Percentiles rank a stretch among this genome's conserved stretches.
phyloP scores from a whole-genome alignment of 331 rosid genomes.

The Malus hybrid region DNA sequence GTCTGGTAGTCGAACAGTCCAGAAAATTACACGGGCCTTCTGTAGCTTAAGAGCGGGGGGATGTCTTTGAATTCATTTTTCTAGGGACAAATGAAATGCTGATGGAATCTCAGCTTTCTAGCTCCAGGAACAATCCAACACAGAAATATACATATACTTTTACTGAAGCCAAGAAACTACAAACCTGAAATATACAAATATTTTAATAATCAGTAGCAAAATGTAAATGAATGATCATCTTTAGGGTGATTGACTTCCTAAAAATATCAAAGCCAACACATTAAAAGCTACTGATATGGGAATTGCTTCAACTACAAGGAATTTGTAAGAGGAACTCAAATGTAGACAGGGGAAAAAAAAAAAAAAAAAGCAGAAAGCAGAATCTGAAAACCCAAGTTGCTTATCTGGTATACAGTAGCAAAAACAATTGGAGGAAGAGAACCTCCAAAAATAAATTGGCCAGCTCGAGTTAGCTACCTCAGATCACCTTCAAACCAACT shows the following conservation, averaged over 20 bases:
- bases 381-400: conserved; percentile 3
- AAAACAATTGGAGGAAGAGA: not conserved
- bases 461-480: not conserved
- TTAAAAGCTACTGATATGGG: not conserved
- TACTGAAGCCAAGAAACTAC: not conserved
- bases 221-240: not conserved
- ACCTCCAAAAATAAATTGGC: conserved; percentile 3
- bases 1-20: not conserved
- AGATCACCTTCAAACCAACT: not conserved
- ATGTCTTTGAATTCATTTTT: not conserved
- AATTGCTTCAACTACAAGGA: not conserved
- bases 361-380: not conserved
- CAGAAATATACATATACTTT: not conserved
- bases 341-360: not conserved
- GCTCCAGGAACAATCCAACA: not conserved
- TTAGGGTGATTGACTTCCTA: not conserved
- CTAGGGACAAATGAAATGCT: too few relatives aligned
- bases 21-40: not conserved
- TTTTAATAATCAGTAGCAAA: not conserved
- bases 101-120: too few relatives aligned
- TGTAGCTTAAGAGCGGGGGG: not conserved
- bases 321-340: not conserved
- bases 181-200: not conserved
- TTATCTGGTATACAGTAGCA: not conserved
- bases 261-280: not conserved